These are phyloP conservation scores for Penicillium nordicum DNA, from an alignment of 2,329 filamentous ascomycete species.

Conservation along the genomic window DNA sequence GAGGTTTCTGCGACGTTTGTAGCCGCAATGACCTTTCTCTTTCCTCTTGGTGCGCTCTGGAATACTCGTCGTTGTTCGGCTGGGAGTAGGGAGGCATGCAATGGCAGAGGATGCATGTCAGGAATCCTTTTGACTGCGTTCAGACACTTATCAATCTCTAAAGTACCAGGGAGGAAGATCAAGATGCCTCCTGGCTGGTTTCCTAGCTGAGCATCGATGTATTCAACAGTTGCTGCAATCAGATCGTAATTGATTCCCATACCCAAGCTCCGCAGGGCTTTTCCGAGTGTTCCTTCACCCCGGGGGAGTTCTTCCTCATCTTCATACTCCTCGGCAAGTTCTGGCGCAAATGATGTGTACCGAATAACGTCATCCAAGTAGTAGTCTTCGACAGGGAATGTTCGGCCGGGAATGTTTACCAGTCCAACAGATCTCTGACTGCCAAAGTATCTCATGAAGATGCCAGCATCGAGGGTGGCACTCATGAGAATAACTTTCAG, in stretches of 20 bases:
- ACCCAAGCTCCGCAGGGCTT: conserved; percentile 68
- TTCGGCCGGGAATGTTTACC: conserved; percentile 84
- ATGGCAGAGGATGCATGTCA: conserved; percentile 72
- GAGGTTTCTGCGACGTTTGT: conserved; percentile 98
- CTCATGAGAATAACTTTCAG: conserved; percentile 94
- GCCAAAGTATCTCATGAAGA: conserved; percentile 81
- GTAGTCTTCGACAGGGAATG: conserved; percentile 83
- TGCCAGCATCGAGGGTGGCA: conserved; percentile 83
- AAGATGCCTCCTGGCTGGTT: conserved; percentile 78
- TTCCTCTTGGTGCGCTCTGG: conserved; percentile 67
- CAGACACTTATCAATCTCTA: conserved; percentile 83
- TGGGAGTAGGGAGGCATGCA: conserved; percentile 89
- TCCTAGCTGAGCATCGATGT: conserved; percentile 74
- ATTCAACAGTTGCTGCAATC: conserved; percentile 72
- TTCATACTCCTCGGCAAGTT: conserved; percentile 32
- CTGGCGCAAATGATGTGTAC: conserved; percentile 67
- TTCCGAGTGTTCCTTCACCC: conserved; percentile 55
- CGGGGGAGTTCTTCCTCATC: conserved; percentile 44
- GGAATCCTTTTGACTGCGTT: conserved; percentile 63
- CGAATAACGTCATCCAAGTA: conserved; percentile 85
- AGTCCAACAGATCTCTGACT: conserved; percentile 67
- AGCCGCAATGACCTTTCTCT: conserved; percentile 87
- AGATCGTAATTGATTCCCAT: conserved; percentile 90
- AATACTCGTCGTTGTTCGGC: conserved; percentile 87
- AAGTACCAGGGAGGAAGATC: conserved; percentile 90